phyloP scores from a whole-genome alignment of 768 basidiomycete genomes.

The Roridomyces roridus region DNA sequence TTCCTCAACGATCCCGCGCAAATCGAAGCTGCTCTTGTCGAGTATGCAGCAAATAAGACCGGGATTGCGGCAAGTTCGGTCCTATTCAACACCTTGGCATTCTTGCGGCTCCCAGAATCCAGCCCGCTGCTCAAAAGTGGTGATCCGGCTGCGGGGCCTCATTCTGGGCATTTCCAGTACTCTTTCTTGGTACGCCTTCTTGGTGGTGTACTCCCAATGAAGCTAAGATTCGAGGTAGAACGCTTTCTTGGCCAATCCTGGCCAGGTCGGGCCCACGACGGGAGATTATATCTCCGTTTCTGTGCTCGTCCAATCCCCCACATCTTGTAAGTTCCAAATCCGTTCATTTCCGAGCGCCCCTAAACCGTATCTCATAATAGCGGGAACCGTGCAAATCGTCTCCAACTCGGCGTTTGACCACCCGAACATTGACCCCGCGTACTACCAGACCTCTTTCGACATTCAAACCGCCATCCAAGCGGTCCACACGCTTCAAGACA shows the following conservation, averaged over 20 bases:
- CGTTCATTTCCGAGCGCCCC: too few species aligned
- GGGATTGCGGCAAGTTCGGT: constrained; percentile 9
- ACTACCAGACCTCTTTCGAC: constrained; percentile 14
- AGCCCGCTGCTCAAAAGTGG: not conserved
- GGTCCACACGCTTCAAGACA: not conserved
- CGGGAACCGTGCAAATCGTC: constrained; percentile 5
- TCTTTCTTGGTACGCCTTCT: constrained; percentile 9
- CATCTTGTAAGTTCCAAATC: not conserved
- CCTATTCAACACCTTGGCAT: constrained; percentile 14
- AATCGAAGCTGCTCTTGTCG: not conserved
- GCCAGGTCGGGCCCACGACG: constrained; percentile 2
- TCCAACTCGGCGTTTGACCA: constrained; percentile 10
- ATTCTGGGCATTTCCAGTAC: constrained; percentile 10
- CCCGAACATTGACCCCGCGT: constrained; percentile 17
- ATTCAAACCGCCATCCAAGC: constrained; percentile 10
- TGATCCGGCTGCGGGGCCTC: constrained; percentile 13
- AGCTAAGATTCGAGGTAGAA: too few species aligned
- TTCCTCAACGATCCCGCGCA: constrained; percentile 10
- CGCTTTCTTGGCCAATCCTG: constrained; percentile 1
- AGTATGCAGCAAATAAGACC: constrained; percentile 7
- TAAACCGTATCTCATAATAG: not conserved
- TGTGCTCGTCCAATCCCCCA: constrained; percentile 13
- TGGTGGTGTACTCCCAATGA: not conserved
- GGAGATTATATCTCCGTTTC: constrained; percentile 16
- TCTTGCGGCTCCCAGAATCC: constrained; percentile 1